Percentiles rank a stretch among this genome's conserved stretches.
phyloP scores from a whole-genome alignment of 306 rosid species.

The Cicer bijugum region DNA sequence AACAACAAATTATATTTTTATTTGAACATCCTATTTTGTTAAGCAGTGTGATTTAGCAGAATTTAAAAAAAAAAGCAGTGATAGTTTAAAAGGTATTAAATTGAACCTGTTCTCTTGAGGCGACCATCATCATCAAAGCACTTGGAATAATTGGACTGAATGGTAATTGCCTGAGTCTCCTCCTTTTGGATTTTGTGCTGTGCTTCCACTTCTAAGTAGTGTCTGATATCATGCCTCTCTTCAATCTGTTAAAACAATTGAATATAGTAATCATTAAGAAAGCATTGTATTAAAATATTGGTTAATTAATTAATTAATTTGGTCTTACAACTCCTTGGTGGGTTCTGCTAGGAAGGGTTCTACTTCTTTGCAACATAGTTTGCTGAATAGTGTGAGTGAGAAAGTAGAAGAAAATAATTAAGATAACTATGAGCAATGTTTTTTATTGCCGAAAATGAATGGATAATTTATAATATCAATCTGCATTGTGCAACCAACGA shows the following conservation, averaged over 20 bases:
- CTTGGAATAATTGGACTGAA: conserved; percentile 59
- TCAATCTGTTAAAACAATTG: conserved; percentile 52
- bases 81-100: no score
- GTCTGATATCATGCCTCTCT: conserved; percentile 68
- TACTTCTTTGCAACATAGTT: conserved; percentile 67
- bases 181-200: conserved; percentile 55
- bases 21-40: no score
- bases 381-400: background rate
- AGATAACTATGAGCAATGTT: background rate
- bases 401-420: no score
- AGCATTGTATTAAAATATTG: background rate
- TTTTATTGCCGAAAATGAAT: conserved; percentile 25
- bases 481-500: background rate
- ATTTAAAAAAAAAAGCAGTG: no score
- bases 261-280: background rate
- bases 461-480: conserved; percentile 38
- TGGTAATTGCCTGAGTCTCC: conserved; percentile 53
- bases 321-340: conserved; percentile 71
- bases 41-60: no score
- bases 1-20: no score
- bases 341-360: conserved; percentile 82
- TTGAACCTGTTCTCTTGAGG: conserved; percentile 72
- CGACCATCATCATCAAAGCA: conserved; percentile 87
- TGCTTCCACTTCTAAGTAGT: conserved; percentile 65
- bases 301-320: background rate